phyloP scores from a whole-genome alignment of 2,329 filamentous ascomycete species.

The Alternaria metachromatica region DNA sequence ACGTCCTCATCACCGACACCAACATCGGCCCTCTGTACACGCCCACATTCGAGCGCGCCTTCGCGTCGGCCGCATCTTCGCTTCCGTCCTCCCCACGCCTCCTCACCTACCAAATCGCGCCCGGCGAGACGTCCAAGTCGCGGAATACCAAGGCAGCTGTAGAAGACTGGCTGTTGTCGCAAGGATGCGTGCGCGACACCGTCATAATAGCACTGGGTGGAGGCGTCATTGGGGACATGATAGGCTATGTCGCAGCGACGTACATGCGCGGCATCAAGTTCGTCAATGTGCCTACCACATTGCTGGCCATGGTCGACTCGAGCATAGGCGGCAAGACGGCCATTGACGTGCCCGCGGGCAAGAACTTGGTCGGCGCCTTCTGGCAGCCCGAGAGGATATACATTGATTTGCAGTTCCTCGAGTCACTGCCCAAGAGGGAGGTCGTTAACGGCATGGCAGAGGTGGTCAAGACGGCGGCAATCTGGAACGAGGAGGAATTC shows the following conservation, averaged over 20 bases:
- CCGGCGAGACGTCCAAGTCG: constrained; percentile 92
- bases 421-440: constrained; percentile 87
- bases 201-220: constrained; percentile 94
- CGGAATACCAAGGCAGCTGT: constrained; percentile 93
- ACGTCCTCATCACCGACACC: constrained; percentile 95
- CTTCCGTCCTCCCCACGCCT: constrained; percentile 66
- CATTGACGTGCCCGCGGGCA: constrained; percentile 93
- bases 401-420: constrained; percentile 89
- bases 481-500: constrained; percentile 92
- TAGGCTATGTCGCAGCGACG: constrained; percentile 94
- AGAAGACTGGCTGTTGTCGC: constrained; percentile 94
- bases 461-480: constrained; percentile 96
- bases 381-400: constrained; percentile 96
- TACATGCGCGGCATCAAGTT: constrained; percentile 98
- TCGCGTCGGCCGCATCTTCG: constrained; percentile 59
- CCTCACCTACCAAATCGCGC: constrained; percentile 87
- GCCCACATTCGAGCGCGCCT: constrained; percentile 73
- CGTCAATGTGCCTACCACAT: constrained; percentile 93
- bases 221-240: constrained; percentile 97
- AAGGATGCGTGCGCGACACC: constrained; percentile 93
- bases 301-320: constrained; percentile 97
- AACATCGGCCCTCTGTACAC: constrained; percentile 85
- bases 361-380: constrained; percentile 94
- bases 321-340: constrained; percentile 98
- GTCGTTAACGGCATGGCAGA: constrained; percentile 99